Conservation (phyloP, 2,329 filamentous ascomycete genomes). For the Verticillium isaacii region DNA sequence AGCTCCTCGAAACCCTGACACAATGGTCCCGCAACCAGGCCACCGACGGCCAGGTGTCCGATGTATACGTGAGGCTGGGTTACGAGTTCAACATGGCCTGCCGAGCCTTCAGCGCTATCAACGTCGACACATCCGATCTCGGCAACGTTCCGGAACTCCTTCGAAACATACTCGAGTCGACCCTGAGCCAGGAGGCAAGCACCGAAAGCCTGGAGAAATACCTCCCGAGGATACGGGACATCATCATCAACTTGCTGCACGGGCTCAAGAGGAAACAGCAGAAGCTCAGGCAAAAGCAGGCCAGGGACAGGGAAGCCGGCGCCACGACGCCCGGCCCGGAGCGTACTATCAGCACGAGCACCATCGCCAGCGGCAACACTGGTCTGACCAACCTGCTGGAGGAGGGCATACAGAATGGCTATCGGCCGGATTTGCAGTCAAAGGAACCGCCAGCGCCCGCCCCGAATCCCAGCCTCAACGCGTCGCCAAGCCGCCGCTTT, state of each 20-base stretch:
- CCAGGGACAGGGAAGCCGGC: conserved; percentile 49
- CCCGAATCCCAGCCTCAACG: conserved; percentile 19
- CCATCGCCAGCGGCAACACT: conserved; percentile 51
- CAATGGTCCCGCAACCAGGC: conserved; percentile 94
- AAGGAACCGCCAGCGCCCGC: conserved; percentile 8
- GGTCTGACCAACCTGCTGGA: conserved; percentile 55
- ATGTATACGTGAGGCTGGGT: conserved; percentile 93
- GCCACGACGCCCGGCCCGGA: conserved; percentile 33
- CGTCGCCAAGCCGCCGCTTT: conserved; percentile 41
- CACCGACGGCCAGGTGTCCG: conserved; percentile 91
- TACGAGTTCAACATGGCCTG: conserved; percentile 99
- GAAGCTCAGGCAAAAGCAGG: conserved; percentile 65
- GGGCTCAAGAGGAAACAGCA: conserved; percentile 97
- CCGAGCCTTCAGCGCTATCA: conserved; percentile 92
- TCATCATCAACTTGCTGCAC: conserved; percentile 96
- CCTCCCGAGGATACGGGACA: conserved; percentile 89
- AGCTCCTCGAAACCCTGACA: conserved; percentile 93
- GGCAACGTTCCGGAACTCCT: conserved; percentile 92
- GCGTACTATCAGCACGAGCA: conserved; percentile 55
- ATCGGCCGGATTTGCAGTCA: conserved; percentile 29
- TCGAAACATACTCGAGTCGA: conserved; percentile 88
- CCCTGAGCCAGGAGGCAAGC: conserved; percentile 92
- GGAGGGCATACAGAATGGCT: conserved; percentile 53
- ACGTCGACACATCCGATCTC: conserved; percentile 89
- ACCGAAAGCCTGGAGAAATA: conserved; percentile 91